A percentile compares a stretch with the other conserved stretches of the same genome.
Conservation (phyloP, 306 rosid genomes). For the Prunus armeniaca region DNA sequence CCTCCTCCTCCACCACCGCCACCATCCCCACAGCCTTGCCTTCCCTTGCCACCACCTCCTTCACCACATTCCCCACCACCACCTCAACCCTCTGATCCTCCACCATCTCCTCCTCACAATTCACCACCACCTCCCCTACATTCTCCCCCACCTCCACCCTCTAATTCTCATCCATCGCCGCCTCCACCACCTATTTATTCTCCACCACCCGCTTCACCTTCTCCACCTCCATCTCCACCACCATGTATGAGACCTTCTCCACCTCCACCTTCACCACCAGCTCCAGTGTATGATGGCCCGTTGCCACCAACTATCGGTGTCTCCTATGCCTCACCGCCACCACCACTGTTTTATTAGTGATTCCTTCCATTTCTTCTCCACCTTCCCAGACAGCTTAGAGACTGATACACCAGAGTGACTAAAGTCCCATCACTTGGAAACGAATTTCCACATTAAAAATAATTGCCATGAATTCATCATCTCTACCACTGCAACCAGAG, state of each 20-base stretch:
- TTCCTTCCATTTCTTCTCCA: constrained; percentile 3
- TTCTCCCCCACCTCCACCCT: constrained; percentile 20
- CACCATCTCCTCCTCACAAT: background rate
- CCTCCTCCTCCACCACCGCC: background rate
- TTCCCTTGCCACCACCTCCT: background rate
- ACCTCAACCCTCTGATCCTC: background rate
- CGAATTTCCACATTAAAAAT: background rate
- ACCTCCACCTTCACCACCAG: constrained; percentile 11
- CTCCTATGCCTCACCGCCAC: constrained; percentile 12
- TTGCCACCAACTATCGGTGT: constrained; percentile 8
- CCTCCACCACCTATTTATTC: constrained; percentile 1
- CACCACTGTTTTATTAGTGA: constrained; percentile 14
- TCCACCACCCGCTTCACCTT: background rate
- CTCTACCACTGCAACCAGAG: constrained; percentile 9
- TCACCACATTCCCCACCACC: background rate
- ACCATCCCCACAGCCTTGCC: background rate
- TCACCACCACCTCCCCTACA: constrained; percentile 20
- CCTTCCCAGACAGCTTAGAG: constrained; percentile 2
- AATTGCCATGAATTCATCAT: constrained; percentile 2
- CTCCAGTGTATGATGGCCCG: constrained; percentile 5
- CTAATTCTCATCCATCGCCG: constrained; percentile 16
- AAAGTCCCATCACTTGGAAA: background rate
- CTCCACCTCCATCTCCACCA: constrained; percentile 20
- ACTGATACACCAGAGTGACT: background rate
- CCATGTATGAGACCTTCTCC: constrained; percentile 8